Evolutionary conservation across 257 asterid species (phyloP), one percentile per base, ranked within the genome.

Genomic region (Nicotiana otophora): DNA sequence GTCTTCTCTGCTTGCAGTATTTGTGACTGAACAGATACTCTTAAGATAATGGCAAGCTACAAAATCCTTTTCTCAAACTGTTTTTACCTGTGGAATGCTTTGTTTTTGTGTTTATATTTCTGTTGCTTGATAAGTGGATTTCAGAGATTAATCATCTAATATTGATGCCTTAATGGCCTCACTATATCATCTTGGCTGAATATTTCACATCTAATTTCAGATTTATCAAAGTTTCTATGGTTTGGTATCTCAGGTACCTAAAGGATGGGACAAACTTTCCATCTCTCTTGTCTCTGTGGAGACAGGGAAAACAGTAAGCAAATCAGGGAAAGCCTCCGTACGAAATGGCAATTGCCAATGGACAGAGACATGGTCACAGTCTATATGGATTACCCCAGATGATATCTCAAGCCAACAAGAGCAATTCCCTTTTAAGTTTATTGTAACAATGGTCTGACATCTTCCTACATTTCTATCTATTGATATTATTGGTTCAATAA

Each of bases 311-410:
- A 74, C 82, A 7, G 82, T 82, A 2, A 84, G 87, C 28, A 88
- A 86, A 76, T 80, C 91, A 1, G 87, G 86, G 34, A 90, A 87
- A 74, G 83, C 78, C 48, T 9, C 80, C 7, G 90, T 85, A 19
- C 86, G 86, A 74, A 85, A 85, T 51, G 90, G 93, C 48, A 83
- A 60, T 67, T 90, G 93, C 81, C 74, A 42, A 28, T 88, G 91
- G 93, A 81, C 90, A 54, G 93, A 90, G 70, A 88, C 91, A 46
- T 88, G 91, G 93, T 78, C 91, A 58, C 91, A 88, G 61, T 88
- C 93, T 34, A 53, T 87, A 83, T 88, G 91, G 89, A 84, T 85
- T 85, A 74, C 92, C 28, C 58, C 86, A 33, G 55, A 65, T 79
- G 83, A 83, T 86, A 46, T 67, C 51, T 48, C 91, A 34, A 81